Base-by-base conservation (phyloP, 768 basidiomycete species). In the Rickenella mellea region DNA sequence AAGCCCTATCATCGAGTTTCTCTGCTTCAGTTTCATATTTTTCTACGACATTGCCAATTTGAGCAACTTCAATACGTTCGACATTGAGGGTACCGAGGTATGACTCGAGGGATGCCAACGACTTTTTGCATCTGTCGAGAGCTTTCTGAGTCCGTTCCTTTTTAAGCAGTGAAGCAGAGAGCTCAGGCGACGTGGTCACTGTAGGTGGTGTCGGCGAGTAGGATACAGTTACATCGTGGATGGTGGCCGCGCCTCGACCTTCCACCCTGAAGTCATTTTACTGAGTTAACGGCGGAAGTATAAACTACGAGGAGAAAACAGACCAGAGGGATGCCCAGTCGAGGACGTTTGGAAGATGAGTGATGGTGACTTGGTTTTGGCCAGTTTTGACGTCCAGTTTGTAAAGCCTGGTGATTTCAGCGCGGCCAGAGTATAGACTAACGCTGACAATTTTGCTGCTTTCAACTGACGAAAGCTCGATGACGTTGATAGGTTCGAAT, bases 211-310 rank as follows among this genome's bases (percentile, higher is more conserved):
- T 46, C 9, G 55, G 43, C 11, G 49, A 41, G 1, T 29, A 40
- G 2, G 63, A 62, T 26, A 68, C 45, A 12, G 62, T 59, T 1
- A 71, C 68, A 44, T 71, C 69, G 36, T 71, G 68, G 31, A 73
- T 71, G 0, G 65, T 69, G 5, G 67, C 69, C 28, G 55, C 48
- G n/a, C 69, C 67, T 15, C 60, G 50, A 6, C 69, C 70, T 55
- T 71, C 67, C 3, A 70, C 69, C 42, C 70, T 71, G 42, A 5
- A 46, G 6, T 9, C 5, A 8, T 40, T 3, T 22, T n/a, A n/a
- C n/a, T n/a, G n/a, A n/a, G n/a, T n/a, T n/a, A n/a, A n/a, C n/a
- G n/a, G n/a, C n/a, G n/a, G n/a, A n/a, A n/a, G n/a, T n/a, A n/a
- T n/a, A n/a, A n/a, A 19, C 6, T 17, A 17, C n/a, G n/a, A n/a